These are phyloP conservation scores for Polyrhizophydium stewartii DNA, from an alignment of 371 early-diverging fungal species.

Conservation along the genomic window DNA sequence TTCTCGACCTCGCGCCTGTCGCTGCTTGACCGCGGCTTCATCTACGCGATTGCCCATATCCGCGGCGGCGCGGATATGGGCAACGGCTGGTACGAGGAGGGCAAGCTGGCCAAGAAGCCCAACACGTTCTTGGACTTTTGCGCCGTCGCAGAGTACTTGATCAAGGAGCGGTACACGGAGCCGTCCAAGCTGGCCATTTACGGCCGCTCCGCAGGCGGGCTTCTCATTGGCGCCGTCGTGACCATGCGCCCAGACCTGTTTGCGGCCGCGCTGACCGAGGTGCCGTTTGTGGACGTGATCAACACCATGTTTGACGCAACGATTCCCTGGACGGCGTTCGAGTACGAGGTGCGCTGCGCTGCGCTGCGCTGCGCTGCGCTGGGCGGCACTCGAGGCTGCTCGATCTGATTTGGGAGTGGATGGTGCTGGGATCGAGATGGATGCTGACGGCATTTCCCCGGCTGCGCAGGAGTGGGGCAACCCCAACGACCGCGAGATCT, in stretches of 20 bases:
- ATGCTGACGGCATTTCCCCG: too few species aligned
- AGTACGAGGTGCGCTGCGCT: slow-evolving; percentile 18
- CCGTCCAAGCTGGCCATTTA: slow-evolving; percentile 49
- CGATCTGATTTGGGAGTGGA: slow-evolving; percentile 8
- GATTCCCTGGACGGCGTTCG: slow-evolving; percentile 55
- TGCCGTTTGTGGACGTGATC: slow-evolving; percentile 54
- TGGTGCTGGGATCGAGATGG: not conserved
- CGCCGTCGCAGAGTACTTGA: slow-evolving; percentile 44
- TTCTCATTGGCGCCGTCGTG: slow-evolving; percentile 53
- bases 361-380: not conserved
- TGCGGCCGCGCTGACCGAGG: slow-evolving; percentile 50
- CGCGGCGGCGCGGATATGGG: slow-evolving; percentile 62
- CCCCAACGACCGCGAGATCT: slow-evolving; percentile 33
- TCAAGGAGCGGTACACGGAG: slow-evolving; percentile 55
- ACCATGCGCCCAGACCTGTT: slow-evolving; percentile 57
- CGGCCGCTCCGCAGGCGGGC: slow-evolving; percentile 58
- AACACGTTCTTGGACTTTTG: slow-evolving; percentile 60
- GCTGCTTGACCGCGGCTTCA: slow-evolving; percentile 55
- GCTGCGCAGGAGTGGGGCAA: slow-evolving; percentile 56
- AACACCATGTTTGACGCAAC: slow-evolving; percentile 42
- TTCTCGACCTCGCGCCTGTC: slow-evolving; percentile 47
- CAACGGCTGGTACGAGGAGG: slow-evolving; percentile 53
- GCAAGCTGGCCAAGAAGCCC: slow-evolving; percentile 53
- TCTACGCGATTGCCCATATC: slow-evolving; percentile 61
- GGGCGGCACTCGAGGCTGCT: not conserved